Evolutionary conservation across 1,284 basidiomycete genomes (phyloP), one percentile per base, ranked within the genome.

Genomic region (Vanrija sp.): DNA sequence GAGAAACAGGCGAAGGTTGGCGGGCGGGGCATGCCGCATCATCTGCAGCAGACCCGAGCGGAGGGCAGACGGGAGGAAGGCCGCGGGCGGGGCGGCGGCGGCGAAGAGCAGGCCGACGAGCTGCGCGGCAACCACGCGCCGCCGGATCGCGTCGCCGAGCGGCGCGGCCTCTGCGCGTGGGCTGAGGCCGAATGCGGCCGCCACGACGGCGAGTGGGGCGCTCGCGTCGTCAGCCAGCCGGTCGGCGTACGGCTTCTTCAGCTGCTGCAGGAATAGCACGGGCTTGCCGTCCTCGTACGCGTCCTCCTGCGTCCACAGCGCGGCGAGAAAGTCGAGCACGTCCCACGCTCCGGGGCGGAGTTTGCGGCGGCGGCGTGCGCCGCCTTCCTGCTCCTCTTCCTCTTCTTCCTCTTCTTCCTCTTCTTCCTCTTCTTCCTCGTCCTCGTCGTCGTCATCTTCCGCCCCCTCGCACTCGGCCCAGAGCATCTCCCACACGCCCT

Each of bases 401-500:
- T 65, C 65, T n/a, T 65, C 63, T 9, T 65, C 61, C 28, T 63
- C 63, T 21, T 57, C 51, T 21, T 43, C 47, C 15, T 14, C 25
- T 14, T 46, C 49, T 5, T 34, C 38, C 4, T 42, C 44, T 25
- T 42, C 38, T 12, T 40, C 49, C 4, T 28, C 18, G 18, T 38
- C 29, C 44, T 26, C 44, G 14, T 55, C 43, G 3, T 50, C 54
- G 40, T 53, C 40, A 18, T 42, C 23, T 26, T 43, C 46, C 43
- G 44, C 21, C 29, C 52, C 42, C 46, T 54, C 49, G 18, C 43
- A 51, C 38, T 58, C 62, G 18, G 60, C 57, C 58, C 61, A 69
- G 1, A 71, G 19, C 40, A 70, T 45, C 14, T 44, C 59, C 65
- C 65, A 71, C 12, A 71, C 43, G 1, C 68, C 71, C 21, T 61